Percentiles rank a stretch among this genome's conserved stretches.
phyloP scores from a whole-genome alignment of 768 basidiomycete genomes.

The Lactarius psammicola region DNA sequence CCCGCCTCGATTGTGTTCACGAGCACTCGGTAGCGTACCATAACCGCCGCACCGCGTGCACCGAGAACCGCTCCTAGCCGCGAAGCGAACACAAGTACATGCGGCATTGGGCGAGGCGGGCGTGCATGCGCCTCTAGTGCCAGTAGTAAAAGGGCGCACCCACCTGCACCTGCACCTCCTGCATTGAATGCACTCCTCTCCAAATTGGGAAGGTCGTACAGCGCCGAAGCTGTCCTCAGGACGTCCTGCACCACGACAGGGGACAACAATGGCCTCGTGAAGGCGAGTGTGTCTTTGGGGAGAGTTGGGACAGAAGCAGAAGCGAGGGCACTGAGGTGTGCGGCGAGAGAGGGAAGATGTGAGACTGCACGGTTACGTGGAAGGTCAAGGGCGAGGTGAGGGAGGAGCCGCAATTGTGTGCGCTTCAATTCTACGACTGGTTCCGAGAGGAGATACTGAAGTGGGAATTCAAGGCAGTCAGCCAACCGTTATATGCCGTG shows the following conservation, averaged over 20 bases:
- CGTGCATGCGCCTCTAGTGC: slow-evolving; percentile 67
- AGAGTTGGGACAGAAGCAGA: slow-evolving; percentile 39
- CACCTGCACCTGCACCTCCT: slow-evolving; percentile 31
- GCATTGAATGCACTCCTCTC: slow-evolving; percentile 33
- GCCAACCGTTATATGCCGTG: slow-evolving; percentile 1
- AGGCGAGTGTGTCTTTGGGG: slow-evolving; percentile 14
- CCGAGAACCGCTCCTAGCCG: slow-evolving; percentile 48
- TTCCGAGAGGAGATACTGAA: slow-evolving; percentile 28
- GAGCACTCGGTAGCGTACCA: slow-evolving; percentile 66
- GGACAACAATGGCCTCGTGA: slow-evolving; percentile 14
- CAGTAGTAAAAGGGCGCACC: slow-evolving; percentile 68
- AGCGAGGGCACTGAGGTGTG: slow-evolving; percentile 39
- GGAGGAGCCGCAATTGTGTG: slow-evolving; percentile 30
- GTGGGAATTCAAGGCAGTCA: background rate
- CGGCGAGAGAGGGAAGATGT: slow-evolving; percentile 34
- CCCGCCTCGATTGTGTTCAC: slow-evolving; percentile 59
- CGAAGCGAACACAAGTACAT: slow-evolving; percentile 32
- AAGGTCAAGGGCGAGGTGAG: slow-evolving; percentile 23
- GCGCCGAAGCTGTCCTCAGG: slow-evolving; percentile 44
- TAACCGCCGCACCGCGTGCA: slow-evolving; percentile 58
- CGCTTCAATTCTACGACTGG: slow-evolving; percentile 34
- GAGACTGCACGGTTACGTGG: slow-evolving; percentile 15
- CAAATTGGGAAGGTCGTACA: slow-evolving; percentile 42
- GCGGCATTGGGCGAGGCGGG: slow-evolving; percentile 22
- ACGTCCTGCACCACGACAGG: slow-evolving; percentile 36